Percentiles rank a stretch among this genome's conserved stretches.
Conservation (phyloP, 768 basidiomycete genomes). For the Lyophyllum atratum region DNA sequence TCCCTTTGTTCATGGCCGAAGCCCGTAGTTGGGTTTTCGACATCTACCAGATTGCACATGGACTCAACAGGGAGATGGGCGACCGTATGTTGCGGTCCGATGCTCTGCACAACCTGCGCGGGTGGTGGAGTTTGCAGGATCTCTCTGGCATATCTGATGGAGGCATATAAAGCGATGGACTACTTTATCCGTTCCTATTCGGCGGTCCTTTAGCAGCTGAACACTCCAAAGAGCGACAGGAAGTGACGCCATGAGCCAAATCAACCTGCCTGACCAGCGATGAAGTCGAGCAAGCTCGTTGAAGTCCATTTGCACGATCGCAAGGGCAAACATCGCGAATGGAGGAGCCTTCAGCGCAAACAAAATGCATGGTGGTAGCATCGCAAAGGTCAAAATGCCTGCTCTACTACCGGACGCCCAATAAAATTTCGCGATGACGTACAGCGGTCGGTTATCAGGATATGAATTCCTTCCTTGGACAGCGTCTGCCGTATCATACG, state of each 20-base stretch:
- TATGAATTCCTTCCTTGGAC: constrained; percentile 31
- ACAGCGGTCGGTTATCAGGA: constrained; percentile 41
- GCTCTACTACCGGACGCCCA: constrained; percentile 75
- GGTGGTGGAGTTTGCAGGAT: too few relatives aligned
- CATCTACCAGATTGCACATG: too few relatives aligned
- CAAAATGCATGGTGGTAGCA: constrained; percentile 69
- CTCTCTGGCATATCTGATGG: too few relatives aligned
- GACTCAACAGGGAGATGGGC: too few relatives aligned
- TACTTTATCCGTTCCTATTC: constrained; percentile 40
- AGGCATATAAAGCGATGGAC: too few relatives aligned
- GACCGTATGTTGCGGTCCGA: too few relatives aligned
- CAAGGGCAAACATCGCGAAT: constrained; percentile 69
- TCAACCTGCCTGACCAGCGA: constrained; percentile 68
- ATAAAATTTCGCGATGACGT: constrained; percentile 65
- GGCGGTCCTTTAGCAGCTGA: constrained; percentile 56
- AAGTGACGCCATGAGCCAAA: constrained; percentile 61
- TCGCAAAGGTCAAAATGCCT: constrained; percentile 73
- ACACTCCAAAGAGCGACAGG: constrained; percentile 74
- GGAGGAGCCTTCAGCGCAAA: constrained; percentile 73
- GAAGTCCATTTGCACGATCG: constrained; percentile 65
- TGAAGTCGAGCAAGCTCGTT: constrained; percentile 77
- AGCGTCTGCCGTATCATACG: constrained; percentile 40
- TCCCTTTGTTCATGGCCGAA: constrained; percentile 26
- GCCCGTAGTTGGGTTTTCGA: too few relatives aligned
- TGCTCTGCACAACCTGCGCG: too few relatives aligned